phyloP scores from a whole-genome alignment of 139 green algal genomes.

The Chlamydomonas sp. region DNA sequence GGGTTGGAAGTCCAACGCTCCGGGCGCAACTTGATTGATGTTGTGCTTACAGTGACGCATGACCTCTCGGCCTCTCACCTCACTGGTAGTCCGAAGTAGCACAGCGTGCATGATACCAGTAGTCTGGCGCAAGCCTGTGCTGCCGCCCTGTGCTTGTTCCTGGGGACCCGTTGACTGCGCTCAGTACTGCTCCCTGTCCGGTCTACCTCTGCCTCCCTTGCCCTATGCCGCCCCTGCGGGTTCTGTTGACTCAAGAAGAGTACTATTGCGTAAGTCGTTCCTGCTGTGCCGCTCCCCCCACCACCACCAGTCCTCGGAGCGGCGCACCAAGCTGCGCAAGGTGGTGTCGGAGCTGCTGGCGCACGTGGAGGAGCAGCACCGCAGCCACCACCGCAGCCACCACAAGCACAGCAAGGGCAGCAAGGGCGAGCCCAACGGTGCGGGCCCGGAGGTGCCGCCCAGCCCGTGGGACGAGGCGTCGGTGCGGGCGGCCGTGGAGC shows the following conservation, averaged over 20 bases:
- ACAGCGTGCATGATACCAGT: too few relatives aligned
- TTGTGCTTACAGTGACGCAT: not conserved
- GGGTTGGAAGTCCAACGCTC: not conserved
- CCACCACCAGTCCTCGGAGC: constrained; percentile 20
- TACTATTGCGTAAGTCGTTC: not conserved
- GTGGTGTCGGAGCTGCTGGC: constrained; percentile 24
- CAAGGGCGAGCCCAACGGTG: not conserved
- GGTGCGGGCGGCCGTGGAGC: constrained; percentile 18
- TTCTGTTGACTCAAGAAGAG: too few relatives aligned
- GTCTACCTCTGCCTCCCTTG: not conserved
- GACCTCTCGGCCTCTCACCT: too few relatives aligned
- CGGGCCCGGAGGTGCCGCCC: not conserved
- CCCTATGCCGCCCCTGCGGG: too few relatives aligned
- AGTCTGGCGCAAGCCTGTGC: too few relatives aligned
- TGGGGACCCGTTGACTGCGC: not conserved
- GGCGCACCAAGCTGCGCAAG: constrained; percentile 20
- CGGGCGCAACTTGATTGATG: not conserved
- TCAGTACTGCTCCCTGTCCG: not conserved
- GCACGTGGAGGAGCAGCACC: constrained; percentile 22
- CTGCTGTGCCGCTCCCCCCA: not conserved
- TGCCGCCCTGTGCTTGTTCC: too few relatives aligned
- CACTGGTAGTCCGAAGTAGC: too few relatives aligned
- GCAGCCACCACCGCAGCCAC: not conserved
- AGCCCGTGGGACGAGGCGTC: constrained; percentile 1
- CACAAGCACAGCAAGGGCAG: not conserved